These are phyloP conservation scores for Alternaria sp. DNA, from an alignment of 2,329 filamentous ascomycete genomes.

Conservation along the genomic window DNA sequence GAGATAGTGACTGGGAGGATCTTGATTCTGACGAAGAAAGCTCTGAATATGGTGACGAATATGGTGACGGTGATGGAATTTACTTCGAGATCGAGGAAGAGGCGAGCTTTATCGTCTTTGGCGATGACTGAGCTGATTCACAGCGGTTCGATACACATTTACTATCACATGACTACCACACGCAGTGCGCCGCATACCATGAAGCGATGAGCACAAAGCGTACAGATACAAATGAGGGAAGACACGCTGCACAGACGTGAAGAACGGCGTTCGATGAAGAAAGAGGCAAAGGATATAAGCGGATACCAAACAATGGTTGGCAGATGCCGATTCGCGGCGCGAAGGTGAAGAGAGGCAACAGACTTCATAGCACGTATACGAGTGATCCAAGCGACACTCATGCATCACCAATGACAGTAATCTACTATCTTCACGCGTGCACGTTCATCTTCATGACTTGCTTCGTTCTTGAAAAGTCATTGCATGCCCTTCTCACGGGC, in stretches of 20 bases:
- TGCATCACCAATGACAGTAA: background rate
- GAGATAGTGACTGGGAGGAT: constrained; percentile 38
- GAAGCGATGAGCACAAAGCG: background rate
- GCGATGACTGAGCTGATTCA: constrained; percentile 25
- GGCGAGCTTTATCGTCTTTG: constrained; percentile 35
- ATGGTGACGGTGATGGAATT: constrained; percentile 20
- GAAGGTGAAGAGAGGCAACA: background rate
- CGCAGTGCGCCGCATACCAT: background rate
- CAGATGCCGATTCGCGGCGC: background rate
- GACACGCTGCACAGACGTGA: background rate
- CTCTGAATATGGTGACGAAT: constrained; percentile 23
- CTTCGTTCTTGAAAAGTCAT: background rate
- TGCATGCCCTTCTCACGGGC: background rate
- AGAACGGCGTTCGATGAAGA: background rate
- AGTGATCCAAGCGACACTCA: background rate
- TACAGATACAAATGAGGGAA: background rate
- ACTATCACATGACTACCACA: background rate
- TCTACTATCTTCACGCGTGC: background rate
- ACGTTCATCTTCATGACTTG: background rate
- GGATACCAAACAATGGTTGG: background rate
- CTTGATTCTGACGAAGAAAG: constrained; percentile 15
- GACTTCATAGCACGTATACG: background rate
- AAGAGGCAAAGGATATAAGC: background rate
- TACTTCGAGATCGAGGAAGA: constrained; percentile 31
- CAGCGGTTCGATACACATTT: background rate